Conservation (phyloP, 225 moss, liverwort and hornwort genomes). For the Pleurozium schreberi region DNA sequence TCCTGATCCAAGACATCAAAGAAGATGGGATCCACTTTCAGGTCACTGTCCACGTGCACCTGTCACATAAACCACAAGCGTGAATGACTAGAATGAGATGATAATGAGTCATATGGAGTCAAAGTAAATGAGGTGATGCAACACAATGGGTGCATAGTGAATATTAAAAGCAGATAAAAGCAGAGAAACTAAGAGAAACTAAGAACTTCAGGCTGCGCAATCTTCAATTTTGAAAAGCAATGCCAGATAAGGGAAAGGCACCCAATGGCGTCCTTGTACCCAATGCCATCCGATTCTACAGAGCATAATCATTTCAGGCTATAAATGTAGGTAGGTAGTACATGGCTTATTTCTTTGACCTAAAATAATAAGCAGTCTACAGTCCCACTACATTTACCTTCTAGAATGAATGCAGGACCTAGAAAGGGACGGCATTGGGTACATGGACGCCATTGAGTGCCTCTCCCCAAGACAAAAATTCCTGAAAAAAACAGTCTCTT, state of each 20-base stretch:
- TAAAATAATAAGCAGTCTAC: too few relatives aligned
- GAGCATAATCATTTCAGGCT: too few relatives aligned
- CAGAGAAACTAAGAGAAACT: neutral
- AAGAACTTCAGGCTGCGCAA: neutral
- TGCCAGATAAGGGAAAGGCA: too few relatives aligned
- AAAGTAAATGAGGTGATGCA: neutral
- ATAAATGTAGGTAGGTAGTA: too few relatives aligned
- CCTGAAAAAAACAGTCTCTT: neutral
- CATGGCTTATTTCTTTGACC: too few relatives aligned
- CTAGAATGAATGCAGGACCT: too few relatives aligned
- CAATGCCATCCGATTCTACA: too few relatives aligned
- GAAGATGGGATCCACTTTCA: constrained; percentile 94
- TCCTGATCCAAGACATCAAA: constrained; percentile 83
- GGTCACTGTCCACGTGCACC: constrained; percentile 79
- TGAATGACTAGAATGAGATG: neutral
- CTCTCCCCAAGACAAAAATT: neutral
- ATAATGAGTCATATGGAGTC: neutral
- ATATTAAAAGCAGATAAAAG: neutral
- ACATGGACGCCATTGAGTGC: too few relatives aligned
- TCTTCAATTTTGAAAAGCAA: neutral
- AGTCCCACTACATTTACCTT: too few relatives aligned
- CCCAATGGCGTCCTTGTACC: too few relatives aligned
- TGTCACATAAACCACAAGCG: constrained; percentile 7
- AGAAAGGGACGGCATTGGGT: too few relatives aligned
- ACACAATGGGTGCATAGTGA: neutral